phyloP scores from a whole-genome alignment of 352 stramenopile genomes.

The Phytophthora chlamydospora region DNA sequence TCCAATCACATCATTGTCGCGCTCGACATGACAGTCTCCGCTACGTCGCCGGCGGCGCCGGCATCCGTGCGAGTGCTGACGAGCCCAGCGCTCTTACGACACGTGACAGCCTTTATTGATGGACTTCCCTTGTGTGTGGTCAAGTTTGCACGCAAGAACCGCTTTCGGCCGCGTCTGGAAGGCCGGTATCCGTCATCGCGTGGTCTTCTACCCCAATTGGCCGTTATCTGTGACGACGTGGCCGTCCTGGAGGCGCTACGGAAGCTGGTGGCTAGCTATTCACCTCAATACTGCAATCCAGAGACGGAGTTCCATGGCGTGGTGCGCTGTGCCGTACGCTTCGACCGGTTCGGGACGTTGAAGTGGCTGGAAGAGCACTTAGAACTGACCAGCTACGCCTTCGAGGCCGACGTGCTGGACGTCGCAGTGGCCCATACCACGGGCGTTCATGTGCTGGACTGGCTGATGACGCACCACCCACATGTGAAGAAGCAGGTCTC shows the following conservation, averaged over 20 bases:
- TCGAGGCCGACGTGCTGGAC: conserved; percentile 38
- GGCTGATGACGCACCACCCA: conserved; percentile 22
- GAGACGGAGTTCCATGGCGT: conserved; percentile 36
- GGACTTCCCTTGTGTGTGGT: conserved; percentile 32
- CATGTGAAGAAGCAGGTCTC: conserved; percentile 19
- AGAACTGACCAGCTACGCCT: conserved; percentile 24
- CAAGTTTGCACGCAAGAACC: conserved; percentile 26
- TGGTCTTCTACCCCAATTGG: conserved; percentile 34
- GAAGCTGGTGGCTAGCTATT: conserved; percentile 13
- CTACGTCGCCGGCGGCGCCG: conserved; percentile 4
- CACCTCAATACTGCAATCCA: conserved; percentile 11
- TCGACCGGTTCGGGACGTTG: conserved; percentile 29
- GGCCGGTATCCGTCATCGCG: conserved; percentile 32
- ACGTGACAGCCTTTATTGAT: conserved; percentile 37
- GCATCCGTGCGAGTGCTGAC: conserved; percentile 30
- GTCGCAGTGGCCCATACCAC: conserved; percentile 34
- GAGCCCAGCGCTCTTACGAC: conserved; percentile 22
- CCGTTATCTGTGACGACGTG: conserved; percentile 36
- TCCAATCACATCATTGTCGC: not conserved
- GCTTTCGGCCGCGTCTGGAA: conserved; percentile 29
- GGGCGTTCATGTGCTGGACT: conserved; percentile 32
- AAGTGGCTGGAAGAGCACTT: conserved; percentile 34
- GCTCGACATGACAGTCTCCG: conserved; percentile 30
- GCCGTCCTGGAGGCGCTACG: conserved; percentile 23
- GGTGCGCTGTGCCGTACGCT: conserved; percentile 37